Evolutionary conservation across 331 rosid species (phyloP), one percentile per base, ranked within the genome.

Genomic region (Pyracantha coccinea): DNA sequence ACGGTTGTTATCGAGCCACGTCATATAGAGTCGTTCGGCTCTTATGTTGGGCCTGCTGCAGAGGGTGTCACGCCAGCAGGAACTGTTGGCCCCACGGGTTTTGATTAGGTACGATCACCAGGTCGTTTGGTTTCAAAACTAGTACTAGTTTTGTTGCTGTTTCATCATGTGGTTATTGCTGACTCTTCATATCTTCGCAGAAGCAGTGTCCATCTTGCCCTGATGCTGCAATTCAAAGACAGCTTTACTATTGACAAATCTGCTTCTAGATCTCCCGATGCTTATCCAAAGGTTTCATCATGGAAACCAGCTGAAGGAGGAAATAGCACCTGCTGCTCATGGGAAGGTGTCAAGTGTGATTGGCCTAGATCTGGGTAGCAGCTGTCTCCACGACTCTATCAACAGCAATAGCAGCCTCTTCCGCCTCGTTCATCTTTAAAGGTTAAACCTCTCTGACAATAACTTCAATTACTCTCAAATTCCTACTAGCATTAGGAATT

Each of bases 351-450:
- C 1, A 14, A 73, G n/a, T 73, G 77, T 17, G 28, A 41, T 60
- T 25, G n/a, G 45, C 19, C 69, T 61, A 44, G 77, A 73, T 60
- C 69, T 73, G 1, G 47, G 69, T 12, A 61, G 60, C 59, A 60
- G 60, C 28, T 60, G 29, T 6, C 77, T 73, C 12, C 8, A 60
- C 14, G 69, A 60, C n/a, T 73, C 60, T 16, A 25, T 73, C 29
- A 25, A 23, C 69, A 41, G 60, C 44, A 41, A 11, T 4, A 23
- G 3, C 20, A 41, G 13, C 27, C 44, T 73, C n/a, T 73, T 73
- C 45, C 2, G 10, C 2, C 78, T 78, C 3, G 78, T 78, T 55
- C 69, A 78, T 72, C 69, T 72, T 65, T 41, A 54, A 44, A 79
- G 20, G 0, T 63, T 74, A 3, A 33, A 45, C 60, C 83, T 79